phyloP scores from a whole-genome alignment of 2,329 filamentous ascomycete genomes.

The Scopulariopsis brevicaulis region DNA sequence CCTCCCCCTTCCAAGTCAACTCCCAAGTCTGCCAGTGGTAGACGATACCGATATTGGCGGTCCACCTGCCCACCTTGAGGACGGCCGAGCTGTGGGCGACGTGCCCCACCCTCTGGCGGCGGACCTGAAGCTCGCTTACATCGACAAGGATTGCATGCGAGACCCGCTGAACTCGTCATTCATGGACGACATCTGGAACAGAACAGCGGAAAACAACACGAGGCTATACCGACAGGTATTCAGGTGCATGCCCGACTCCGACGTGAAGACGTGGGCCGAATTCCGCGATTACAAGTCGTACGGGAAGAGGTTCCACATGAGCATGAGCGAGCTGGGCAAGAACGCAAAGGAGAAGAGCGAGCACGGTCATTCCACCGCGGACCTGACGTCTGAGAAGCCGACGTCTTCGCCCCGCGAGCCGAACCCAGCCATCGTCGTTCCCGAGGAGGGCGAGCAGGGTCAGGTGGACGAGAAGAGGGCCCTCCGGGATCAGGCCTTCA shows the following conservation, averaged over 20 bases:
- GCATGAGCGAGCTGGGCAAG: slow-evolving; percentile 42
- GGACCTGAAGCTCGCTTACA: slow-evolving; percentile 61
- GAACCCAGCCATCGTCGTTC: slow-evolving; percentile 19
- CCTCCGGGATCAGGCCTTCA: slow-evolving; percentile 5
- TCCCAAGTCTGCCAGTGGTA: slow-evolving; percentile 55
- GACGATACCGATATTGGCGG: slow-evolving; percentile 80
- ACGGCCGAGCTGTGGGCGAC: slow-evolving; percentile 32
- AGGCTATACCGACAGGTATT: slow-evolving; percentile 90
- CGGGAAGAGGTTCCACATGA: slow-evolving; percentile 62
- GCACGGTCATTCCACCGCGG: neutral
- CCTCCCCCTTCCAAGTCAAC: slow-evolving; percentile 55
- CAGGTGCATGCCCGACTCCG: slow-evolving; percentile 91
- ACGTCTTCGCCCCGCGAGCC: slow-evolving; percentile 11
- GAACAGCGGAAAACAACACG: slow-evolving; percentile 86
- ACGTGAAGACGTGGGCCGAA: slow-evolving; percentile 85
- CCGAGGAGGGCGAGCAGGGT: slow-evolving; percentile 15
- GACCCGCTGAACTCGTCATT: slow-evolving; percentile 79
- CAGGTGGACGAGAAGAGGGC: slow-evolving; percentile 28
- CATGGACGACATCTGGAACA: slow-evolving; percentile 78
- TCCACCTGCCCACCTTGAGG: slow-evolving; percentile 47
- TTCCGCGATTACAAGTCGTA: slow-evolving; percentile 81
- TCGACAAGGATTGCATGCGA: slow-evolving; percentile 87
- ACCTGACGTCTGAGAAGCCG: slow-evolving; percentile 20
- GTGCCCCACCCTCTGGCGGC: slow-evolving; percentile 42
- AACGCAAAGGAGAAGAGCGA: slow-evolving; percentile 13